phyloP scores from a whole-genome alignment of 768 basidiomycete genomes.

The Leccinellum rugosiceps region DNA sequence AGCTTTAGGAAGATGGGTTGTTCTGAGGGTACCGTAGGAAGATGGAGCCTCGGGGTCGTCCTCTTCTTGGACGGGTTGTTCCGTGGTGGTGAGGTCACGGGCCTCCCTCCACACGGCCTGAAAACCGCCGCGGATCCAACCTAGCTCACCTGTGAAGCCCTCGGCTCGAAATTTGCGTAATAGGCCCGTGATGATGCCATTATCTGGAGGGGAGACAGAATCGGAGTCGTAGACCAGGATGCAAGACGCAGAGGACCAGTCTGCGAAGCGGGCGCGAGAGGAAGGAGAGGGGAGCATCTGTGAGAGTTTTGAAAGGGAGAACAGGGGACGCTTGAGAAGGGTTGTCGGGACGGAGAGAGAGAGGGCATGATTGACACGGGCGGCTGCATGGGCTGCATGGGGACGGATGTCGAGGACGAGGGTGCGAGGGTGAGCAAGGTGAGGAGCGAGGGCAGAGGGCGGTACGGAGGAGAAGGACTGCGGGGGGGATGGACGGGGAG shows the following conservation, averaged over 20 bases:
- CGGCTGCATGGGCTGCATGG: constrained; percentile 65
- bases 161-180: constrained; percentile 70
- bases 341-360: constrained; percentile 93
- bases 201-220: constrained; percentile 53
- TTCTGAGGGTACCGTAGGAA: constrained; percentile 39
- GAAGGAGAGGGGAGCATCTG: constrained; percentile 72
- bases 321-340: constrained; percentile 85
- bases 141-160: constrained; percentile 59
- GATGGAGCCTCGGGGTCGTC: constrained; percentile 42
- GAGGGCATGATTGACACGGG: constrained; percentile 66
- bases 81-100: constrained; percentile 50
- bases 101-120: constrained; percentile 59
- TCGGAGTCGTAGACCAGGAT: constrained; percentile 90
- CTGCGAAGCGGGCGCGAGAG: constrained; percentile 56
- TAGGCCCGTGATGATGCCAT: constrained; percentile 67
- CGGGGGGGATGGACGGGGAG: background rate
- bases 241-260: constrained; percentile 53
- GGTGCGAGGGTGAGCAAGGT: constrained; percentile 34
- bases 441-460: constrained; percentile 29
- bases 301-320: constrained; percentile 72
- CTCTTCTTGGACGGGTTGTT: constrained; percentile 46
- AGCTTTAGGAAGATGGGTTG: constrained; percentile 57
- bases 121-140: constrained; percentile 84
- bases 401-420: constrained; percentile 90
- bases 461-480: constrained; percentile 23